Evolutionary conservation across 148 eudicot species (phyloP).

Genomic region (Rhododendron griersonianum): DNA sequence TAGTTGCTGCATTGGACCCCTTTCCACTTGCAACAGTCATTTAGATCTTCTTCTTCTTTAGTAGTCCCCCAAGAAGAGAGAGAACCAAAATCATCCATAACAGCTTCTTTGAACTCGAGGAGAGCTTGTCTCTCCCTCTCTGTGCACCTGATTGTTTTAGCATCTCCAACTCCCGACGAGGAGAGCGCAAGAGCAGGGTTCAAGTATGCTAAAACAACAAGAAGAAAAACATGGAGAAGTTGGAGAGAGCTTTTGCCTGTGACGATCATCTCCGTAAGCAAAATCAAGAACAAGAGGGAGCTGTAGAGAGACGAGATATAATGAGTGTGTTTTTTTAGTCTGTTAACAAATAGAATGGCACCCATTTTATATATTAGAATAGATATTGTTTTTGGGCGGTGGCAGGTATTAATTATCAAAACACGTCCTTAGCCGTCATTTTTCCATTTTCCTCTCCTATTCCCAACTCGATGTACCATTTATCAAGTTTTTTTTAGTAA

Average conservation of each 20-base stretch:
- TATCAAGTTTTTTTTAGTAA: no score
- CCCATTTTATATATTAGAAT: no score
- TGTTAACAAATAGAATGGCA: no score
- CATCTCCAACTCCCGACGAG: neutral
- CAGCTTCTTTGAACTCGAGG: neutral
- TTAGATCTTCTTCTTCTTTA: neutral
- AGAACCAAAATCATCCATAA: neutral
- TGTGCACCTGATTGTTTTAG: neutral
- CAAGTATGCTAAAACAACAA: neutral
- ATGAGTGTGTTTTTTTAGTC: neutral
- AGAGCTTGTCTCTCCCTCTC: neutral
- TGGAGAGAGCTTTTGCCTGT: neutral
- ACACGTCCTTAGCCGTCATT: no score
- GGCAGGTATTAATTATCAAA: no score
- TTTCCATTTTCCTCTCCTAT: no score
- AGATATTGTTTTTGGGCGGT: no score
- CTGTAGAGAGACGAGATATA: neutral
- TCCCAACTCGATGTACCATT: no score
- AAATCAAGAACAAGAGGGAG: neutral
- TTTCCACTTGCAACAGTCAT: neutral
- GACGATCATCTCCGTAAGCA: neutral
- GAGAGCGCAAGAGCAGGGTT: neutral
- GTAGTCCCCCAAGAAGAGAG: neutral
- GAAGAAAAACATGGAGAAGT: neutral
- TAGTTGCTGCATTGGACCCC: neutral